Conservation (phyloP, 805 yeast species). For the Kodamaea neixiangensis region DNA sequence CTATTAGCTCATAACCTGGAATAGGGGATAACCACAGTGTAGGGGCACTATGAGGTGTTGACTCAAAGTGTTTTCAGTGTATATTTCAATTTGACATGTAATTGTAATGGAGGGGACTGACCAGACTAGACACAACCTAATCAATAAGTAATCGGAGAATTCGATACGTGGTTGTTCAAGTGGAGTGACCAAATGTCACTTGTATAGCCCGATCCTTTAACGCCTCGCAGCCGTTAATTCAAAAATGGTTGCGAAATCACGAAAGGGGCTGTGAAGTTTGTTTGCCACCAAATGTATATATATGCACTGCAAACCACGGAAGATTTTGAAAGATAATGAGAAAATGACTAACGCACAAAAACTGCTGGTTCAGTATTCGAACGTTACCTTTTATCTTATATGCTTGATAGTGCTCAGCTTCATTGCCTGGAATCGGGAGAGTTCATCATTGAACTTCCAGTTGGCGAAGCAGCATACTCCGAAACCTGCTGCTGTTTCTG, state of each 20-base stretch:
- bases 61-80: too few relatives aligned
- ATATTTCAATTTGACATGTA: too few relatives aligned
- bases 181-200: too few relatives aligned
- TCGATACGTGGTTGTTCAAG: too few relatives aligned
- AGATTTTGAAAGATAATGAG: neutral
- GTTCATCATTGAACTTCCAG: slow-evolving; percentile 2
- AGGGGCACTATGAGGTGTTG: too few relatives aligned
- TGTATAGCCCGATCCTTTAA: neutral
- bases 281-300: slow-evolving; percentile 5
- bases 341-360: neutral
- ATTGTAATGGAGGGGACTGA: too few relatives aligned
- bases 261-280: slow-evolving; percentile 2
- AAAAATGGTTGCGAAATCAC: neutral
- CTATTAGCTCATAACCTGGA: neutral
- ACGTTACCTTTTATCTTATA: slow-evolving; percentile 1
- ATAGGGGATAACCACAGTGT: too few relatives aligned
- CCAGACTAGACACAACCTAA: too few relatives aligned
- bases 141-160: neutral
- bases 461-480: neutral
- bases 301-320: neutral
- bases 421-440: slow-evolving; percentile 2
- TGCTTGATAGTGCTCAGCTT: neutral
- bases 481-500: neutral
- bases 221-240: neutral
- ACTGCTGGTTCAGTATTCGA: neutral